A percentile compares a stretch with the other conserved stretches of the same genome.
Conservation (phyloP, 495 filamentous ascomycete species). For the Daldinia caldariorum region DNA sequence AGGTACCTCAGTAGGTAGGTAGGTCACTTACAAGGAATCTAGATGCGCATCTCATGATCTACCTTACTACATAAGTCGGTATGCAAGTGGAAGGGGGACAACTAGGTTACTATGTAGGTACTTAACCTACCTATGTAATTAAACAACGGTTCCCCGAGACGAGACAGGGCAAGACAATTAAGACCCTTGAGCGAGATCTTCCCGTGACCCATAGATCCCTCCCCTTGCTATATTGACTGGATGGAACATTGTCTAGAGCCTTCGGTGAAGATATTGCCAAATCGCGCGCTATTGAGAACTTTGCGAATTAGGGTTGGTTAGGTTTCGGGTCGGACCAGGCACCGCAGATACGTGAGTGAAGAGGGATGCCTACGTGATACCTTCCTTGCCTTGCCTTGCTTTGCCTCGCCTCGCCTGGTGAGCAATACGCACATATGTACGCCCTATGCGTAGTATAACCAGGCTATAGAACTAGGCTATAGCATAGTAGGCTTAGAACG, state of each 20-base stretch:
- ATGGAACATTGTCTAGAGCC: conserved; percentile 28
- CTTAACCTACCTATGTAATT: conserved; percentile 27
- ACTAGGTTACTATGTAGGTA: no score
- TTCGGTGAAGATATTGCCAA: conserved; percentile 38
- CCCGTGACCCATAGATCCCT: conserved; percentile 21
- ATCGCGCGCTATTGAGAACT: conserved; percentile 6
- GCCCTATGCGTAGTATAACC: background rate
- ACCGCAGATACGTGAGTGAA: background rate
- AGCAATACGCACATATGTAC: background rate
- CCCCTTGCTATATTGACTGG: background rate
- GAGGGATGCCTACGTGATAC: background rate
- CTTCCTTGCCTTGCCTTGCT: background rate
- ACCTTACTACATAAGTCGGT: background rate
- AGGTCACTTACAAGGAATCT: conserved; percentile 16
- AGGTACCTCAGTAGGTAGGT: no score
- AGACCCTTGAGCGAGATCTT: conserved; percentile 10
- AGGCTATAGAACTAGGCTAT: background rate
- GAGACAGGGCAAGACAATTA: background rate
- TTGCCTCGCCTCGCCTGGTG: no score
- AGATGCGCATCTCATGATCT: conserved; percentile 32
- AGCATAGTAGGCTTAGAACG: background rate
- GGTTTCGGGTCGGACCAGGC: conserved; percentile 22
- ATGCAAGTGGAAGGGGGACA: conserved; percentile 6
- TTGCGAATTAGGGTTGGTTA: conserved; percentile 12
- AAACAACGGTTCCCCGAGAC: conserved; percentile 25